Conservation (phyloP, 352 stramenopile genomes). For the Plasmopara viticola region DNA sequence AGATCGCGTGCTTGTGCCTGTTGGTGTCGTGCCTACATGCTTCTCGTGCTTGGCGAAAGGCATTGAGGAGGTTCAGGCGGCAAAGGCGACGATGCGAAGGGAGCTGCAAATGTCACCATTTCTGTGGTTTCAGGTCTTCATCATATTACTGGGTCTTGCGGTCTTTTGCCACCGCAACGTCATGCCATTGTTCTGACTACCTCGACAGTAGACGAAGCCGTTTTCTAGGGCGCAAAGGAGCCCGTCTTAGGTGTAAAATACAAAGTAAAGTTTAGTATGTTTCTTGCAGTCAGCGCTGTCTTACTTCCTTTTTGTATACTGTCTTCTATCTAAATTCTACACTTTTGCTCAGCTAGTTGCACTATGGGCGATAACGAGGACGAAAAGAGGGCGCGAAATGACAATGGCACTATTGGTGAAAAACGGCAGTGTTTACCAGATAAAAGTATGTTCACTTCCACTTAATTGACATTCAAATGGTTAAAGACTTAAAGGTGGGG, state of each 20-base stretch:
- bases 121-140: conserved; percentile 61
- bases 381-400: conserved; percentile 3
- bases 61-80: conserved; percentile 15
- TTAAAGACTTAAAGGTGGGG: not conserved
- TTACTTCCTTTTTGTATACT: conserved; percentile 17
- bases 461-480: conserved; percentile 1
- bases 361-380: conserved; percentile 21
- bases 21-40: conserved; percentile 36
- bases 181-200: conserved; percentile 41
- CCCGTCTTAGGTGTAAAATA: not conserved
- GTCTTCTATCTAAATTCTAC: conserved; percentile 4
- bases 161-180: conserved; percentile 72
- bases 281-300: too few species aligned
- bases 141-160: conserved; percentile 45
- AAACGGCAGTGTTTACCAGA: conserved; percentile 20
- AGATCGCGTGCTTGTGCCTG: conserved; percentile 29
- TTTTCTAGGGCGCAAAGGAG: too few species aligned
- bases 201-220: conserved; percentile 1
- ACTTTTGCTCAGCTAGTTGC: not conserved
- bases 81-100: conserved; percentile 25
- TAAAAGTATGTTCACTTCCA: not conserved
- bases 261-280: not conserved
- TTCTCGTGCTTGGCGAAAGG: conserved; percentile 34
- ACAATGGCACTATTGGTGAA: not conserved
- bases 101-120: conserved; percentile 64